Base-by-base conservation (phyloP, 352 stramenopile genomes). In the Pythium dissotocum region DNA sequence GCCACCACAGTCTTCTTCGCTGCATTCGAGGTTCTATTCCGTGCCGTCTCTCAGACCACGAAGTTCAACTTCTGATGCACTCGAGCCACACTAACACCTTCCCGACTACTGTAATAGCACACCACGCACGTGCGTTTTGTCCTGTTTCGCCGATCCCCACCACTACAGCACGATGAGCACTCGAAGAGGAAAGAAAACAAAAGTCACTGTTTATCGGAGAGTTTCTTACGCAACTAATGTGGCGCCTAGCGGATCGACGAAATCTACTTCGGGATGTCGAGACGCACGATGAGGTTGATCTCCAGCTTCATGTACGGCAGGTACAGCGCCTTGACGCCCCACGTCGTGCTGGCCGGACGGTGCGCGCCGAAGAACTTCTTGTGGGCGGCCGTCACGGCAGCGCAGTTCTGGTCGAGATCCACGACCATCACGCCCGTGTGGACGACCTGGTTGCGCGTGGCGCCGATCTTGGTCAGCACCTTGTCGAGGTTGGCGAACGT, bases 201-300 rank as follows among this genome's bases (percentile, higher is more conserved):
- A 24, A 24, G 21, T 24, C 21, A 24, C 21, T 24, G 21, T 24
- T 24, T 24, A 24, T 24, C 21, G 21, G 21, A 24, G 21, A 24
- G 21, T 24, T 24, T 24, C 21, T 24, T 24, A 24, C 21, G 21
- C 21, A 24, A 24, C 21, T 24, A 24, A 24, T 24, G 21, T 24
- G 21, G 21, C 21, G 28, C 52, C 18, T 16, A 42, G 6, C 14
- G 6, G 9, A 14, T 7, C 36, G 36, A 14, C 14, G 36, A 4
- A 7, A 12, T 16, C 32, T 32, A 57, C 49, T 57, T 57, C 5
- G 49, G 49, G 24, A 57, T 33, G 49, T 57, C 49, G 16, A 57
- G 49, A 35, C 49, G 49, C 49, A 57, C 49, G n/a, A 33, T 32
- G 13, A 57, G 9, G 24, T 57, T 57, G 24, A 57, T 57, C 24